Evolutionary conservation across 1,139 yeast species (phyloP).

Genomic region (Yamadazyma atmosphaerica): DNA sequence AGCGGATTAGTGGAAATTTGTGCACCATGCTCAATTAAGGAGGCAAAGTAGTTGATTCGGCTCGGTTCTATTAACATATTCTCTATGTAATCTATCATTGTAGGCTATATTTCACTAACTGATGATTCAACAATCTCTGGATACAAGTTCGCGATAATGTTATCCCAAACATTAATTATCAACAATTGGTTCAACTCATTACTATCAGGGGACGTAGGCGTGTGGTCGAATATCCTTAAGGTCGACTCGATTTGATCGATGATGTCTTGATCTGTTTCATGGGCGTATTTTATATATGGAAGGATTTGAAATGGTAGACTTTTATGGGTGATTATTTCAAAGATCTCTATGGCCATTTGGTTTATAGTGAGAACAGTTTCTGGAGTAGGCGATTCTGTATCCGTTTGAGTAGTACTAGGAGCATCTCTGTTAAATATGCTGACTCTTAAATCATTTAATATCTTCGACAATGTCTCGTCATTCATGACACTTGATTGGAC

Average conservation of each 20-base stretch:
- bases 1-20: too few relatives aligned
- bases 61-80: constrained; percentile 1
- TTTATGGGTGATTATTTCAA: constrained; percentile 12
- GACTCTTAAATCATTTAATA: constrained; percentile 20
- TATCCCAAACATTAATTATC: constrained; percentile 31
- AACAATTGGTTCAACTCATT: constrained; percentile 29
- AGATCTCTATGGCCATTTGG: constrained; percentile 17
- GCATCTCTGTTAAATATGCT: constrained; percentile 25
- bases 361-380: constrained; percentile 4
- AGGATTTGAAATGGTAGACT: constrained; percentile 10
- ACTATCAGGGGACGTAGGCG: neutral
- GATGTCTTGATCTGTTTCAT: constrained; percentile 19
- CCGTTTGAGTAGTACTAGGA: neutral
- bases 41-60: constrained; percentile 8
- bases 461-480: constrained; percentile 20
- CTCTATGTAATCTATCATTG: constrained; percentile 1
- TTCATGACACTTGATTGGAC: constrained; percentile 16
- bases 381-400: neutral
- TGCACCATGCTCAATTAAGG: constrained; percentile 2
- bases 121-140: constrained; percentile 24
- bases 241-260: constrained; percentile 17
- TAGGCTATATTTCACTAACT: neutral
- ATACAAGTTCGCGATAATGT: constrained; percentile 26
- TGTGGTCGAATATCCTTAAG: constrained; percentile 8
- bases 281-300: constrained; percentile 12